These are phyloP conservation scores for Lactifluus hygrophoroides DNA, from an alignment of 768 basidiomycete species.

Conservation along the genomic window DNA sequence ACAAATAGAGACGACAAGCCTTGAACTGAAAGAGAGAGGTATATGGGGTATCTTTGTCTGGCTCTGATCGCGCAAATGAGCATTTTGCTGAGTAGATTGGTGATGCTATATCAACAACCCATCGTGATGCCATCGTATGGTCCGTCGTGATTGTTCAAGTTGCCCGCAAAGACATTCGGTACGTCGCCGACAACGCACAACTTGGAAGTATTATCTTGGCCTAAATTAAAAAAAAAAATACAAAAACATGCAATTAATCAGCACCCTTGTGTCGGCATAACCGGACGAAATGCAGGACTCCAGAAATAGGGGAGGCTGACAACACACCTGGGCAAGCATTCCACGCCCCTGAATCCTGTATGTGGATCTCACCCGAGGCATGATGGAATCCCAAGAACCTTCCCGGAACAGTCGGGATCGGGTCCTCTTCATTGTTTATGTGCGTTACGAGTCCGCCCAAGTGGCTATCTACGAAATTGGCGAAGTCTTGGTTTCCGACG, in stretches of 20 bases:
- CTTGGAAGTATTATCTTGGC: constrained; percentile 50
- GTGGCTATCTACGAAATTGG: constrained; percentile 3
- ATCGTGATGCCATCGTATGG: constrained; percentile 19
- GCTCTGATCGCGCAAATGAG: not conserved
- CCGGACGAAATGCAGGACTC: not conserved
- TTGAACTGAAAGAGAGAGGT: no score
- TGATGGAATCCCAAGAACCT: constrained; percentile 39
- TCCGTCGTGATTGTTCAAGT: constrained; percentile 16
- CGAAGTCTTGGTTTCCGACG: constrained; percentile 18
- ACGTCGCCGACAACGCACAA: constrained; percentile 49
- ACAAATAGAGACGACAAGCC: no score
- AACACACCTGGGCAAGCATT: constrained; percentile 41
- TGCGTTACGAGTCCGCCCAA: not conserved
- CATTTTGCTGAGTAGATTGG: no score
- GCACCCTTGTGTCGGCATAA: not conserved
- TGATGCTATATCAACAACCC: constrained; percentile 17
- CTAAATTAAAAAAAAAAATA: constrained; percentile 23
- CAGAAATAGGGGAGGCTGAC: no score
- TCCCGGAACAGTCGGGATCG: constrained; percentile 31
- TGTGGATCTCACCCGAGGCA: constrained; percentile 33
- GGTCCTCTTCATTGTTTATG: constrained; percentile 23
- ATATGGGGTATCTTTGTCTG: no score
- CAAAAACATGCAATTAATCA: not conserved
- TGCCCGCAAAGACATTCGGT: constrained; percentile 37
- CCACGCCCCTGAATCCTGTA: constrained; percentile 41